Percentiles rank a stretch among this genome's conserved stretches.
phyloP scores from a whole-genome alignment of 192 early-diverging fungal species.

The Backusella psychrophila region DNA sequence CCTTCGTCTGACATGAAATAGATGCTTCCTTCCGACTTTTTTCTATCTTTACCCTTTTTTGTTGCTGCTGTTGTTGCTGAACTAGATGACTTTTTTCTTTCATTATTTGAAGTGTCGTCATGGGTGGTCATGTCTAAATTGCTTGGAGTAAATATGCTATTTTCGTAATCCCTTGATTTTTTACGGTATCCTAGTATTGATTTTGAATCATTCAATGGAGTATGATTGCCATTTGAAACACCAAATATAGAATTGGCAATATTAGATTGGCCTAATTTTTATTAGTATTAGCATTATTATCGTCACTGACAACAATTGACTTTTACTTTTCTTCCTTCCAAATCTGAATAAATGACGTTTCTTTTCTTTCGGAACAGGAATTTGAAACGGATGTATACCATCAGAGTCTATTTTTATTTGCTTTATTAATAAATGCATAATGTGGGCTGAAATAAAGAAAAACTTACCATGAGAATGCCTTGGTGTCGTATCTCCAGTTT shows the following conservation, averaged over 20 bases:
- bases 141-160: background rate
- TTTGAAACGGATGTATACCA: slow-evolving; percentile 6
- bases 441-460: background rate
- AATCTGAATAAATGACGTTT: slow-evolving; percentile 30
- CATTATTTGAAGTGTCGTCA: background rate
- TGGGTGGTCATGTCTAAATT: background rate
- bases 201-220: slow-evolving; percentile 5
- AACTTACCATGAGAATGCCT: background rate
- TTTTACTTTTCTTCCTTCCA: slow-evolving; percentile 31
- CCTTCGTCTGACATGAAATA: background rate
- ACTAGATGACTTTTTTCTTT: background rate
- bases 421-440: background rate
- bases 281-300: background rate
- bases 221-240: background rate
- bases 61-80: slow-evolving; percentile 7
- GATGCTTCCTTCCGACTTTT: slow-evolving; percentile 19
- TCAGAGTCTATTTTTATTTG: background rate
- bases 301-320: background rate
- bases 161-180: slow-evolving; percentile 16
- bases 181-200: background rate
- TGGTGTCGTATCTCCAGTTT: background rate
- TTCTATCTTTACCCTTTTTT: slow-evolving; percentile 14
- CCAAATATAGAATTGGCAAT: background rate
- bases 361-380: slow-evolving; percentile 18
- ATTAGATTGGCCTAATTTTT: background rate